Conservation (phyloP, 441 rosid genomes). For the Biscutella laevigata region DNA sequence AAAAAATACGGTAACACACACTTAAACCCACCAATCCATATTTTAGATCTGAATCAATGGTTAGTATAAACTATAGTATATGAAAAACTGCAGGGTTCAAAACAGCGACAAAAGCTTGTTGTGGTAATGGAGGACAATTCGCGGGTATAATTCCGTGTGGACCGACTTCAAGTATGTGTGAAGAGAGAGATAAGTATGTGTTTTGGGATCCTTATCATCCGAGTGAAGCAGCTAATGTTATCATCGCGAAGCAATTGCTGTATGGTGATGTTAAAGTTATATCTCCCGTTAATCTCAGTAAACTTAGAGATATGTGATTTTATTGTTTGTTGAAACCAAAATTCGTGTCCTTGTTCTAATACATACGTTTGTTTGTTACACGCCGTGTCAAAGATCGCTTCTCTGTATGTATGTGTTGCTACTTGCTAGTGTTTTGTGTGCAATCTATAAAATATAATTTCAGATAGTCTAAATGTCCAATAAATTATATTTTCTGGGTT, state of each 20-base stretch:
- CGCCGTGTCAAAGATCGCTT: no score
- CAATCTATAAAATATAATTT: no score
- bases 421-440: no score
- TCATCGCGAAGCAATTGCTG: conserved; percentile 59
- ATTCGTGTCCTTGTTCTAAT: no score
- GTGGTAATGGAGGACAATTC: conserved; percentile 84
- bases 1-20: conserved; percentile 41
- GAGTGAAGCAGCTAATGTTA: conserved; percentile 77
- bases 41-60: no score
- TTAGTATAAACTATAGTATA: background rate
- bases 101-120: conserved; percentile 67
- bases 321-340: conserved; percentile 10
- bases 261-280: conserved; percentile 48
- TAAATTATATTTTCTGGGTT: no score
- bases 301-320: conserved; percentile 46
- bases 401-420: no score
- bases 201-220: conserved; percentile 99
- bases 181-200: conserved; percentile 59
- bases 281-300: conserved; percentile 67
- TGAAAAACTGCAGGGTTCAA: conserved; percentile 41
- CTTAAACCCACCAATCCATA: background rate
- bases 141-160: conserved; percentile 95
- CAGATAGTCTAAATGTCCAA: no score
- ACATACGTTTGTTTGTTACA: no score
- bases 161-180: conserved; percentile 64